A percentile compares a stretch with the other conserved stretches of the same genome.
These are phyloP conservation scores for Orbilia ellipsospora DNA, from an alignment of 2,329 filamentous ascomycete species.

Conservation along the genomic window DNA sequence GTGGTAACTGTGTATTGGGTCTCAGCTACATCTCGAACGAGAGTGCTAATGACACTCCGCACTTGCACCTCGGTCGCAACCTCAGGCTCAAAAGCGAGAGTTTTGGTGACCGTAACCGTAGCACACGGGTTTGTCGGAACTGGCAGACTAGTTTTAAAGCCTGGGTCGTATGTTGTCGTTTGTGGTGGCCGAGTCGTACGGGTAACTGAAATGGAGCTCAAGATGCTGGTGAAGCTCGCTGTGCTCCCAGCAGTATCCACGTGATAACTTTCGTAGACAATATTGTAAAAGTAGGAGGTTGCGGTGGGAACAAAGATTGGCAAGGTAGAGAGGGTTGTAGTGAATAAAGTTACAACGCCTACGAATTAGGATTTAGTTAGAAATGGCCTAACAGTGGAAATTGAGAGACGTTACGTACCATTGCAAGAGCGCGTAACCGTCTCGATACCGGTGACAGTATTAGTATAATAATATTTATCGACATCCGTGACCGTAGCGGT, in stretches of 20 bases:
- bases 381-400: background rate
- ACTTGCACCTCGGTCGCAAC: conserved; percentile 23
- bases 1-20: conserved; percentile 11
- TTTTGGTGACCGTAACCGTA: conserved; percentile 19
- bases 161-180: conserved; percentile 21
- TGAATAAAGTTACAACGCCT: conserved; percentile 23
- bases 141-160: conserved; percentile 22
- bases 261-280: conserved; percentile 30
- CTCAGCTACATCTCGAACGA: conserved; percentile 9
- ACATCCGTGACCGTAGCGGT: conserved; percentile 21
- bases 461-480: conserved; percentile 31
- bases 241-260: conserved; percentile 21
- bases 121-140: conserved; percentile 17
- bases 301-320: conserved; percentile 21
- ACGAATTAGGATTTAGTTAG: background rate
- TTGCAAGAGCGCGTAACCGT: conserved; percentile 28
- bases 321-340: conserved; percentile 9
- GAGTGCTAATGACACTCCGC: conserved; percentile 22
- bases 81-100: conserved; percentile 18
- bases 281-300: conserved; percentile 20
- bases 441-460: conserved; percentile 35
- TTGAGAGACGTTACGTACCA: conserved; percentile 5
- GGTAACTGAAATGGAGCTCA: conserved; percentile 11
- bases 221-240: conserved; percentile 10
- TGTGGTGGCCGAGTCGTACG: conserved; percentile 23